Base-by-base conservation (phyloP, 2,329 filamentous ascomycete species). In the Emergomyces africanus region DNA sequence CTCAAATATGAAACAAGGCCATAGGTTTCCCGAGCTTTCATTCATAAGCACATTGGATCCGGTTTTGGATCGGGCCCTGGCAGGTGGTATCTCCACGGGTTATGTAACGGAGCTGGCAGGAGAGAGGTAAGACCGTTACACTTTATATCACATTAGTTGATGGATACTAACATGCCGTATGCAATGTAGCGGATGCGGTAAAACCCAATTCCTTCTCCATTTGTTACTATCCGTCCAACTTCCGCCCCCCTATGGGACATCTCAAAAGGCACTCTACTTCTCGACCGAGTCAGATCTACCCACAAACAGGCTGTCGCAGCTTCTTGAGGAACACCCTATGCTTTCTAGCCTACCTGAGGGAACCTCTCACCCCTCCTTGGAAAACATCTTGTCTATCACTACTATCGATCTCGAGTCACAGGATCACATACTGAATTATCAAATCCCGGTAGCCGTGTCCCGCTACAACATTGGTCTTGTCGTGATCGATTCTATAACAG, bases 361-460 rank as follows among this genome's bases (percentile, higher is more conserved):
- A 23, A 64, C 72, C 18, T 65, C 75, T 4, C 71, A 68, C 25
- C 85, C 90, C 0, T 88, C 88, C 0, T 79, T 96, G 5, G 84
- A 89, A 71, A 79, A 81, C 64, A 85, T 99, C 63, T 81, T 90
- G 66, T 89, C 87, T 70, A 88, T 94, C 64, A 84, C 86, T 55
- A 90, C 89, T 10, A 88, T 89, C 37, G 91, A 97, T 70, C 84
- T 97, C 59, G 94, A 97, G 73, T 86, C 88, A 0, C 94, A 99
- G 74, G 92, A 97, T 61, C 92, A 97, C 74, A 96, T 99, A 68
- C 78, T 97, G 30, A 85, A 85, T 64, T 97, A 89, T 73, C 94
- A 99, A 72, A 85, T 97, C 5, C 94, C 94, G 1, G 87, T 96
- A 20, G 85, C 90, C 33, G 83, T 96, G 23, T 77, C 82, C 64